Evolutionary conservation across 305 asterid species (phyloP).

Genomic region (Fraxinus latifolia): DNA sequence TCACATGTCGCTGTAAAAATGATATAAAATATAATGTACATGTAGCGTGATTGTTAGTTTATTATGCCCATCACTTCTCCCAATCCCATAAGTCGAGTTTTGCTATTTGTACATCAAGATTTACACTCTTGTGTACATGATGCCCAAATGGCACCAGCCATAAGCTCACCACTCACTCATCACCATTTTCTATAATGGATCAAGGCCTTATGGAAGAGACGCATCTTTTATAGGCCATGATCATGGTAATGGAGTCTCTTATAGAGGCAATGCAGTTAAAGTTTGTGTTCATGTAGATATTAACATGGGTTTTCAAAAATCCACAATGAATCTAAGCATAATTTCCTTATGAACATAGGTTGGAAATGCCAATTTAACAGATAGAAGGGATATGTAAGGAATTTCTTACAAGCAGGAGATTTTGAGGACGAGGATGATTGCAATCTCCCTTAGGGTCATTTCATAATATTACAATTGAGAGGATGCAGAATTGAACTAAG

Average conservation of each 20-base stretch:
- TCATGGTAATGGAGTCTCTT: neutral
- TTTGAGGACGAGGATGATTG: neutral
- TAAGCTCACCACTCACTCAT: neutral
- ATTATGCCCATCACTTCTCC: neutral
- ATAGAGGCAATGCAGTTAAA: neutral
- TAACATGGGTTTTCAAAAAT: neutral
- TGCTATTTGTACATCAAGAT: too few species aligned
- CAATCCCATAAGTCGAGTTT: too few species aligned
- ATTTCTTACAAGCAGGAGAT: neutral
- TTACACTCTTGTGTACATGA: too few species aligned
- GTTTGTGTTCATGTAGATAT: neutral
- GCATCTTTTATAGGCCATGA: neutral
- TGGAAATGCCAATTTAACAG: neutral
- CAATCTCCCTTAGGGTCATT: too few species aligned
- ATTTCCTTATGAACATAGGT: neutral
- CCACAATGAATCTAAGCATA: neutral
- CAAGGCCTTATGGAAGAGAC: too few species aligned
- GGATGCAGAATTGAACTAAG: too few species aligned
- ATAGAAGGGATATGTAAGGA: neutral
- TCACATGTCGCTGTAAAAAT: too few species aligned
- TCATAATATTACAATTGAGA: too few species aligned
- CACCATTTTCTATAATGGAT: neutral
- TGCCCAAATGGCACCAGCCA: neutral
- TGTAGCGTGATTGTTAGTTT: too few species aligned
- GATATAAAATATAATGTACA: too few species aligned